Evolutionary conservation across 306 rosid genomes (phyloP), one percentile per base, ranked within the genome.

Genomic region (Castanospermum australe): DNA sequence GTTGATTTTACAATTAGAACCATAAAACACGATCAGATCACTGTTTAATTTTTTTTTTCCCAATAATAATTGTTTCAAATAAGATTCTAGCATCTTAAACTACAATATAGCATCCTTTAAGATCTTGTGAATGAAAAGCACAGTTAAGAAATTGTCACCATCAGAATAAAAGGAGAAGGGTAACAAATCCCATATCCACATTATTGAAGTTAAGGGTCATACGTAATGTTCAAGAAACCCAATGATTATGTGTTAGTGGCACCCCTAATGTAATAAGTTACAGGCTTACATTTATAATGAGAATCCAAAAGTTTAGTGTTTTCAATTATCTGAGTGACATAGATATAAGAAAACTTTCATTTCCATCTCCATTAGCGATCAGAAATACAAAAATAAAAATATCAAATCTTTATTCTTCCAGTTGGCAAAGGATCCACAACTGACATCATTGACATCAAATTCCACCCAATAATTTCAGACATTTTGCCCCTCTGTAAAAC

Each of bases 251-350:
- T 9, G 4, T 72, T 39, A 18, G n/a, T 28, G 84, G 8, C 55
- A 52, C 20, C 24, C 39, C 18, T 25, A 21, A 70, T 24, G 17
- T 20, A 71, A 11, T 5, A 65, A 15, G 64, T 30, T 55, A 66
- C 39, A 20, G n/a, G n/a, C n/a, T n/a, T n/a, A n/a, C n/a, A n/a
- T n/a, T 14, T 51, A 17, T 54, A n/a, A 81, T 32, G 5, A 52
- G 77, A 25, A 67, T 18, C 39, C 48, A 67, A 47, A 48, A 38
- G 71, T 47, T 78, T 32, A 57, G 15, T 35, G 63, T 71, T 52
- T 35, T 51, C 28, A 52, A 81, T 54, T 30, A 42, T 83, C 70
- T 14, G 7, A 24, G 41, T 22, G 21, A 71, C 32, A 44, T 2
- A 12, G 56, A 45, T 74, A 72, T 41, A 41, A 67, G 36, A 6